Evolutionary conservation across 495 filamentous ascomycete genomes (phyloP).

Genomic region (Aspergillus olivimuriae): DNA sequence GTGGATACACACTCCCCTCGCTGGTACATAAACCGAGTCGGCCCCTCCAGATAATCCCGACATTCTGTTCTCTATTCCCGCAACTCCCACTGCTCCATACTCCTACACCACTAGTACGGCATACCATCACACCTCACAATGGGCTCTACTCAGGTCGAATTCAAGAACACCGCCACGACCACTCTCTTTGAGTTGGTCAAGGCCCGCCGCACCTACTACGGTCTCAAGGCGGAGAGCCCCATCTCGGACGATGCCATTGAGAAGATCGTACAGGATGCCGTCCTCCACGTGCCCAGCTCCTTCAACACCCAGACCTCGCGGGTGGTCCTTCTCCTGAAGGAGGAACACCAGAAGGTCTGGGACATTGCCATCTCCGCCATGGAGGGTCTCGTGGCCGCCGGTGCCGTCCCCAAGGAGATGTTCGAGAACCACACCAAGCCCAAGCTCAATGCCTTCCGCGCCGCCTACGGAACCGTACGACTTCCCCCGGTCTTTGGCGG

Average conservation of each 20-base stretch:
- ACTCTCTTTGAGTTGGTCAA: conserved; percentile 36
- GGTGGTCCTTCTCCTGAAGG: conserved; percentile 39
- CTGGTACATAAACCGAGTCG: no score
- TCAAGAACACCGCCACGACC: conserved; percentile 36
- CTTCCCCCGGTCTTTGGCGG: neutral
- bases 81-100: no score
- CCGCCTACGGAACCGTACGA: conserved; percentile 45
- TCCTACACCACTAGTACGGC: neutral
- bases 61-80: no score
- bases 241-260: conserved; percentile 36
- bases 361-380: conserved; percentile 38
- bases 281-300: conserved; percentile 43
- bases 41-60: no score
- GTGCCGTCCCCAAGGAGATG: conserved; percentile 29
- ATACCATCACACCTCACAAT: conserved; percentile 13
- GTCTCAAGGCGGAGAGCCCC: conserved; percentile 38
- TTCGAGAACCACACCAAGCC: conserved; percentile 38
- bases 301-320: conserved; percentile 51
- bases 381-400: conserved; percentile 35
- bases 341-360: conserved; percentile 50
- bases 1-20: no score
- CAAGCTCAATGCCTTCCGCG: conserved; percentile 36
- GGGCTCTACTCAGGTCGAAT: conserved; percentile 24
- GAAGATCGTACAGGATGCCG: conserved; percentile 33
- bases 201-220: conserved; percentile 41